phyloP scores from a whole-genome alignment of 352 stramenopile species.

The Elongisporangium senticosum region DNA sequence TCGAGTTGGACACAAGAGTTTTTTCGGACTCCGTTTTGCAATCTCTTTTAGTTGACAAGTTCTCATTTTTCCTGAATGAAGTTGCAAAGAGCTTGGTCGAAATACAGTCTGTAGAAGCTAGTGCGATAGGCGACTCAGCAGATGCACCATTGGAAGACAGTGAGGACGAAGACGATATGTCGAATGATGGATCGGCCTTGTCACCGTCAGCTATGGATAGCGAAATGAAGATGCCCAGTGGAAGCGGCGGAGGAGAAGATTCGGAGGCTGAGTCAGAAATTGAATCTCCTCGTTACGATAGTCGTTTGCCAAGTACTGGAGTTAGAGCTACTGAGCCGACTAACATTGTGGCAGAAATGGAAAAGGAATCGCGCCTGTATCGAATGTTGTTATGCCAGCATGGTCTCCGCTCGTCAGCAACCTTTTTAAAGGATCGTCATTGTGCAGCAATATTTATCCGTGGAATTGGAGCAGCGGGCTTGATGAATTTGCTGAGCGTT shows the following conservation, averaged over 20 bases:
- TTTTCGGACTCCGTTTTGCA: conserved; percentile 71
- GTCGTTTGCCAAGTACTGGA: conserved; percentile 7
- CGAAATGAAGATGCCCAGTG: conserved; percentile 39
- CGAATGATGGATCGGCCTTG: conserved; percentile 67
- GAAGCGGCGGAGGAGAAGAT: conserved; percentile 32
- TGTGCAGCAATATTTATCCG: conserved; percentile 64
- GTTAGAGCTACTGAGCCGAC: conserved; percentile 28
- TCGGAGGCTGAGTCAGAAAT: conserved; percentile 58
- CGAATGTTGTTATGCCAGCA: conserved; percentile 79
- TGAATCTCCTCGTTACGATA: conserved; percentile 21
- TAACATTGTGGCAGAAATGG: conserved; percentile 58
- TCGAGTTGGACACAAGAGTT: conserved; percentile 57
- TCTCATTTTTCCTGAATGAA: conserved; percentile 73
- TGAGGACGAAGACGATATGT: conserved; percentile 84
- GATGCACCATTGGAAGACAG: conserved; percentile 41
- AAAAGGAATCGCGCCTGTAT: conserved; percentile 70
- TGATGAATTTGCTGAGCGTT: conserved; percentile 64
- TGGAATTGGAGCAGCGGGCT: conserved; percentile 36
- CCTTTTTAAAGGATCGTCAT: conserved; percentile 62
- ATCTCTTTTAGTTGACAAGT: conserved; percentile 60
- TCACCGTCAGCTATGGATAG: conserved; percentile 74
- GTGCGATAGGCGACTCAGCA: conserved; percentile 28
- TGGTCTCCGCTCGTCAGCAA: conserved; percentile 59
- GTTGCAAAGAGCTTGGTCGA: conserved; percentile 68
- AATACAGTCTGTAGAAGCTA: conserved; percentile 38